Base-by-base conservation (phyloP, 2,329 filamentous ascomycete species). In the Sarocladium oryzae region DNA sequence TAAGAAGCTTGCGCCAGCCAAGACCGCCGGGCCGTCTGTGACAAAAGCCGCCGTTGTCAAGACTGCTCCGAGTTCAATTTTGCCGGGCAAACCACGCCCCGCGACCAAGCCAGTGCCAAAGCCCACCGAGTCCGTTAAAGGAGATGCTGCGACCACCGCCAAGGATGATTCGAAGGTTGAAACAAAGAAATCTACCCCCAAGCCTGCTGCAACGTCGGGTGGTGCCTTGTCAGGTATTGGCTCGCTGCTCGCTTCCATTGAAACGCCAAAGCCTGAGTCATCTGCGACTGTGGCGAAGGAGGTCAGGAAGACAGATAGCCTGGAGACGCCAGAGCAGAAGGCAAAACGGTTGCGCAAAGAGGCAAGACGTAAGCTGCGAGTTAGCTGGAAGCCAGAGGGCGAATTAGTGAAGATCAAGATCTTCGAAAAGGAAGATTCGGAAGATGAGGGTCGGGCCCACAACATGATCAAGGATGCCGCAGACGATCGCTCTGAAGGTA, bases 401-500 rank as follows among this genome's bases (percentile, higher is more conserved):
- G 78, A 82, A 26, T 74, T 92, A 26, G 83, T 83, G 1, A 73
- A 87, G 57, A 72, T 89, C 51, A 79, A 80, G 56, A 71, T 84
- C 48, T 90, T 91, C 67, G 81, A 82, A 51, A 86, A 88, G 59
- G 84, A 89, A 55, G 82, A 81, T 1, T 77, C 79, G 1, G 86
- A 90, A 61, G 85, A 89, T 57, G 75, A 83, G 52, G 84, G 82
- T 50, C 77, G 86, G 51, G 78, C 81, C 51, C 74, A 77, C 51
- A 85, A 82, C 60, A 83, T 88, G 75, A 78, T 85, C 36, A 81
- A 81, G 46, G 86, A 90, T 64, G 85, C 85, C 3, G 78, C 79
- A 26, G 86, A 90, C 62, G 84, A 88, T 59, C 82, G 82, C 48
- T 83, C 82, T 4, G 88, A 88, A 60, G 85, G 87, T 46, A 82